Evolutionary conservation across 2,329 filamentous ascomycete genomes (phyloP), one percentile per base, ranked within the genome.

Genomic region (Paraphaeosphaeria sporulosa): DNA sequence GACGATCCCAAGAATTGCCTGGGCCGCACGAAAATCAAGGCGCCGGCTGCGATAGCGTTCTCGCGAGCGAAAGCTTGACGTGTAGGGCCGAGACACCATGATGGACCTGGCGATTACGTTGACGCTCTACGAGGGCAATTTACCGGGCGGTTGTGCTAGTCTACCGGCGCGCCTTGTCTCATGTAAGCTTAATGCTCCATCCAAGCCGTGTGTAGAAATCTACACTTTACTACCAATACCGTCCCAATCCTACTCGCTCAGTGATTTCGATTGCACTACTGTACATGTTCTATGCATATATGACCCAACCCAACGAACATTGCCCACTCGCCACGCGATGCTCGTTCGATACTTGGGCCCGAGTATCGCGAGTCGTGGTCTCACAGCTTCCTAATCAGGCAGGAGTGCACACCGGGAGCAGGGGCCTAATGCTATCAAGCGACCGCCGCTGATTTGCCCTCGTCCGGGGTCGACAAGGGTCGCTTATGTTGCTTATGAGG

Each of bases 381-480:
- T 50, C 15, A 30, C 34, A 55, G 52, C 53, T 60, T 57, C 58
- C 58, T 60, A 43, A 43, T 47, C 27, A 30, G 58, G 58, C 48
- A 60, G 53, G 48, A 49, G 30, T 10, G n/a, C 21, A 3, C 17
- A 30, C 23, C 21, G 21, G 57, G 50, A 21, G 34, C 19, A 21
- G 17, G 15, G 46, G 15, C 44, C 30, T 53, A 49, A 25, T 36
- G 47, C 40, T 60, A 51, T 53, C 49, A 53, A 36, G 25, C 48
- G 34, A 34, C 4, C 5, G 43, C 5, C 9, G n/a, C 21, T 57
- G 54, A 60, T 60, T 60, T 48, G 58, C 43, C 19, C 13, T 9
- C n/a, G 23, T 15, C 19, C n/a, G 4, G 7, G 15, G 21, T 30
- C 32, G 47, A 56, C 52, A 47, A 27, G 51, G 51, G 44, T 49